Evolutionary conservation across 1,284 basidiomycete species (phyloP).

Genomic region (Ceratobasidium sp.): DNA sequence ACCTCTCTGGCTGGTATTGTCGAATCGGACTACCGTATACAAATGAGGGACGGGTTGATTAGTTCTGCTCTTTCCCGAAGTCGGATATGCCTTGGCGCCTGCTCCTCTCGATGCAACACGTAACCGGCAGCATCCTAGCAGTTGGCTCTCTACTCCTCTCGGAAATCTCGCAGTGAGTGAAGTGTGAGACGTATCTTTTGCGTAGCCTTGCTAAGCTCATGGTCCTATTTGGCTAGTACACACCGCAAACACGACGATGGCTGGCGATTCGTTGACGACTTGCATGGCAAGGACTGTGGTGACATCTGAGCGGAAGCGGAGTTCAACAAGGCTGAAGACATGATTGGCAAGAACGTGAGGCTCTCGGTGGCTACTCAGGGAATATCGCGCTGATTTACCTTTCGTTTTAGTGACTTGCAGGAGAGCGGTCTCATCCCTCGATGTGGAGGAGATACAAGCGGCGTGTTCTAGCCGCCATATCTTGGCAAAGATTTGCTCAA

Average conservation of each 20-base stretch:
- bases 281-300: too few relatives aligned
- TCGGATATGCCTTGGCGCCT: conserved; percentile 79
- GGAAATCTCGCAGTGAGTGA: conserved; percentile 85
- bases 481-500: conserved; percentile 96
- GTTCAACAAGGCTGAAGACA: conserved; percentile 93
- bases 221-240: too few relatives aligned
- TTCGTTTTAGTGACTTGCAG: conserved; percentile 70
- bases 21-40: background rate
- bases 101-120: conserved; percentile 87
- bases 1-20: conserved; percentile 16
- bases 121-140: conserved; percentile 89
- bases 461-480: conserved; percentile 95
- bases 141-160: conserved; percentile 88
- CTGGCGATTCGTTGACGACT: too few relatives aligned
- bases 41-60: conserved; percentile 88
- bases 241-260: too few relatives aligned
- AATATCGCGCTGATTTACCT: background rate
- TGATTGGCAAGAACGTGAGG: conserved; percentile 65
- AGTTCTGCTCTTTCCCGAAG: conserved; percentile 90
- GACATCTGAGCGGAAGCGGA: too few relatives aligned
- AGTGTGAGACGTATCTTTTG: too few relatives aligned
- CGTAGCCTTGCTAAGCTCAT: too few relatives aligned
- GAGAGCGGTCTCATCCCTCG: conserved; percentile 85
- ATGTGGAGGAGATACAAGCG: conserved; percentile 94
- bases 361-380: background rate